Conservation (phyloP, 768 basidiomycete genomes). For the Rhodotorula toruloides region DNA sequence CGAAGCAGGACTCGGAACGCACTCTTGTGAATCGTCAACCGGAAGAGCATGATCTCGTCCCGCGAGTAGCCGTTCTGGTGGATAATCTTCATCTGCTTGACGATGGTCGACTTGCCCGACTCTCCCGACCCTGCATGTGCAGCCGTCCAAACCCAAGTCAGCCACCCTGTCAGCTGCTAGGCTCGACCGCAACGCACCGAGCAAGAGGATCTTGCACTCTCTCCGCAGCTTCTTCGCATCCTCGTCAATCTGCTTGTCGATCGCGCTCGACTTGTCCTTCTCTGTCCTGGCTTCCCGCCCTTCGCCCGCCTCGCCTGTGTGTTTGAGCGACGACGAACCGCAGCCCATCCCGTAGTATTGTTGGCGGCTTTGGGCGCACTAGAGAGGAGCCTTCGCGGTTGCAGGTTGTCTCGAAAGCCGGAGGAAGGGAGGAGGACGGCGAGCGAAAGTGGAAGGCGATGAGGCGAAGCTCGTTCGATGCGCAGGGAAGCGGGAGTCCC, state of each 20-base stretch:
- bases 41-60: slow-evolving; percentile 69
- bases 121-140: slow-evolving; percentile 72
- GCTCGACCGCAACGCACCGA: slow-evolving; percentile 57
- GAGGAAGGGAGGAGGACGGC: neutral
- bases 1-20: neutral
- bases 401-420: too few species aligned
- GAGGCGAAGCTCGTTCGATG: neutral
- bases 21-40: slow-evolving; percentile 71
- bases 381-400: neutral
- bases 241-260: slow-evolving; percentile 57
- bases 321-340: neutral
- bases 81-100: slow-evolving; percentile 99
- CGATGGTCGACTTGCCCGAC: slow-evolving; percentile 90
- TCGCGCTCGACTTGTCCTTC: slow-evolving; percentile 33
- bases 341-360: neutral
- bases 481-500: neutral
- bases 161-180: neutral
- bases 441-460: neutral
- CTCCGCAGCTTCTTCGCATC: slow-evolving; percentile 72
- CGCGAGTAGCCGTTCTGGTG: slow-evolving; percentile 82
- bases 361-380: neutral
- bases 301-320: neutral
- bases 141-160: neutral
- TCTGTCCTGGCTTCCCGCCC: neutral
- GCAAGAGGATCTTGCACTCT: slow-evolving; percentile 85